Percentiles rank a stretch among this genome's conserved stretches.
These are phyloP conservation scores for Diaporthe australafricana DNA, from an alignment of 2,329 filamentous ascomycete species.

Conservation along the genomic window DNA sequence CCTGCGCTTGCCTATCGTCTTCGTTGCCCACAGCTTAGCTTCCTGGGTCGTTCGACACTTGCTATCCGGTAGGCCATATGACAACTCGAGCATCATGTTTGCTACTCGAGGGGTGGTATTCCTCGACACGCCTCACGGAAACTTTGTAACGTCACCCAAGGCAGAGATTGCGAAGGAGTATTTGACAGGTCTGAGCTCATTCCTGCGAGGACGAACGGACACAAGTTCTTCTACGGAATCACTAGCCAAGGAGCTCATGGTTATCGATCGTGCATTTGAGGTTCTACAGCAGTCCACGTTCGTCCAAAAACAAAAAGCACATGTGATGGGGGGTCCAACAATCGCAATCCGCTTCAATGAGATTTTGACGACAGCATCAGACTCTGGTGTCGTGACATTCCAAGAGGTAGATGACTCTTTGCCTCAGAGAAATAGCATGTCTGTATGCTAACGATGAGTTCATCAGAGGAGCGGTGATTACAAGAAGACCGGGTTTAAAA, in stretches of 20 bases:
- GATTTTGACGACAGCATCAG: not conserved
- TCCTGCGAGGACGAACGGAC: not conserved
- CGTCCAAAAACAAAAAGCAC: not conserved
- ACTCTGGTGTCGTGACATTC: not conserved
- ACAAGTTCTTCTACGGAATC: not conserved
- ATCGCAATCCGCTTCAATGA: not conserved
- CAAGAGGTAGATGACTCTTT: not conserved
- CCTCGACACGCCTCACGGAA: not conserved
- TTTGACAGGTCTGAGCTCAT: not conserved
- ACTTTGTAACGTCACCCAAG: not conserved
- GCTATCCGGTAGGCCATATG: not conserved
- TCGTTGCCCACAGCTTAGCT: not conserved
- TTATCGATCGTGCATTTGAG: not conserved
- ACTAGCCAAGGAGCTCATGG: not conserved
- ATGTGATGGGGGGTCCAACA: not conserved
- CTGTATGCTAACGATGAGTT: not conserved
- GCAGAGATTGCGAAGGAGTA: not conserved
- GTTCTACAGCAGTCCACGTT: not conserved
- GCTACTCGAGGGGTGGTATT: not conserved
- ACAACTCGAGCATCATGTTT: not conserved
- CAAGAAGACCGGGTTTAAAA: not conserved
- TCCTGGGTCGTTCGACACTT: constrained; percentile 1
- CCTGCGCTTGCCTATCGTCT: not conserved
- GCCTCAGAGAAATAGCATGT: not conserved
- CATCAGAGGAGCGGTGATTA: not conserved